Base-by-base conservation (phyloP, 2,329 filamentous ascomycete genomes). In the Colletotrichum orbiculare region DNA sequence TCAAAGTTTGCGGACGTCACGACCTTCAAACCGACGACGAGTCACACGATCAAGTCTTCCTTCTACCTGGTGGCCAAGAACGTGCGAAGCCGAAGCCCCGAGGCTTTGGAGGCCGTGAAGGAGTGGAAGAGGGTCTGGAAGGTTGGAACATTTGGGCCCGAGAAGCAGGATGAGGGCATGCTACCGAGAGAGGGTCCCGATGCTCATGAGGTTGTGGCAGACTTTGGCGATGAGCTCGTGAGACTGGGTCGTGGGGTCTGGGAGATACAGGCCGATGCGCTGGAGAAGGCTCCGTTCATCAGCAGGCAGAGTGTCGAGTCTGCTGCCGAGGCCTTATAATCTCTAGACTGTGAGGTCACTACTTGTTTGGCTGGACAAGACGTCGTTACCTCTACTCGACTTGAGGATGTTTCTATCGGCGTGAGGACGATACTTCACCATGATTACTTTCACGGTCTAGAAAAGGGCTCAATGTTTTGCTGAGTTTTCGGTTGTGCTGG, bases 41-140 rank as follows among this genome's bases (percentile, higher is more conserved):
- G 63, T 3, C 82, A 87, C 62, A 70, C 68, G 2, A 81, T 72
- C 17, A 73, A 79, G 4, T 83, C 80, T 0, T 86, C 83, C 0
- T 88, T 87, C 67, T 87, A 88, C 69, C 73, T 87, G 69, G 65
- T 87, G 9, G 84, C 83, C 2, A 78, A 71, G 1, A 68, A 79
- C 3, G 73, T 87, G 0, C 72, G 77, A 46, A 73, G 74, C 6
- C 45, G 72, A 4, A 64, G 67, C 15, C 47, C 68, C 0, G 71
- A 75, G 37, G 82, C 81, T 0, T 2, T 70, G 0, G 38, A 61
- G 8, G 78, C 81, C 0, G 66, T 86, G 2, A 46, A 68, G 3
- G 49, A 13, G 5, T 86, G 81, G 80, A 82, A 81, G 67, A 57
- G 15, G 59, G 43, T 43, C 7, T 86, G 79, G 79, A 74, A 65